Base-by-base conservation (phyloP, 164 flowering plant species). In the Liquidambar formosana region DNA sequence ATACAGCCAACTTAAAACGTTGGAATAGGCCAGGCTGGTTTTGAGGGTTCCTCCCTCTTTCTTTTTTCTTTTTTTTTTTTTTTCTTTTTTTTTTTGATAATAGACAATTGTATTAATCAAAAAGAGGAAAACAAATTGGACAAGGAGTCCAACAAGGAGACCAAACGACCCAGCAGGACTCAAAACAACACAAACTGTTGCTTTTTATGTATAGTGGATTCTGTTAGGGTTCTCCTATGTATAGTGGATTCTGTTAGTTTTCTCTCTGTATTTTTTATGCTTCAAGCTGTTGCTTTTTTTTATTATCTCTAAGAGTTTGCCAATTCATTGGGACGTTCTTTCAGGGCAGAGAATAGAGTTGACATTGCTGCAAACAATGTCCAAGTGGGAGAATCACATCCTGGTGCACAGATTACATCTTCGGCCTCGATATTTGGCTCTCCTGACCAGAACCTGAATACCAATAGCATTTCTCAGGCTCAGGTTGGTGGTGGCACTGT, bases 281-380 rank as follows among this genome's bases (percentile, higher is more conserved):
- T 54, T 5, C 23, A 19, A 54, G 57, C 23, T 18, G 16, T 52
- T 19, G 41, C 2, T 6, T 19, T 8, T n/a, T 27, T 28, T 43
- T 13, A 64, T 4, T 43, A 19, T 23, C 18, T 56, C 14, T 38
- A 66, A 21, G 21, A 21, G 46, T 45, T 5, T 12, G 33, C 41
- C 23, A 23, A 45, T 67, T 46, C 16, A 57, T 52, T 33, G 51
- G 13, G 23, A 19, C 27, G 18, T 65, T 53, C 48, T 78, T 54
- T 64, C 83, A 88, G 96, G 81, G 58, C 66, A 64, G 80, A 76
- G 10, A 61, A 74, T 61, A 60, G 60, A 52, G 68, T 46, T n/a
- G 65, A 45, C 46, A 41, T 64, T 43, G 53, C 64, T 73, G 66
- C 65, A 56, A 74, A 60, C 52, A 75, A 63, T 23, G 44, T 41